A percentile compares a stretch with the other conserved stretches of the same genome.
These are phyloP conservation scores for Neurospora terricola DNA, from an alignment of 495 filamentous ascomycete genomes.

Conservation along the genomic window DNA sequence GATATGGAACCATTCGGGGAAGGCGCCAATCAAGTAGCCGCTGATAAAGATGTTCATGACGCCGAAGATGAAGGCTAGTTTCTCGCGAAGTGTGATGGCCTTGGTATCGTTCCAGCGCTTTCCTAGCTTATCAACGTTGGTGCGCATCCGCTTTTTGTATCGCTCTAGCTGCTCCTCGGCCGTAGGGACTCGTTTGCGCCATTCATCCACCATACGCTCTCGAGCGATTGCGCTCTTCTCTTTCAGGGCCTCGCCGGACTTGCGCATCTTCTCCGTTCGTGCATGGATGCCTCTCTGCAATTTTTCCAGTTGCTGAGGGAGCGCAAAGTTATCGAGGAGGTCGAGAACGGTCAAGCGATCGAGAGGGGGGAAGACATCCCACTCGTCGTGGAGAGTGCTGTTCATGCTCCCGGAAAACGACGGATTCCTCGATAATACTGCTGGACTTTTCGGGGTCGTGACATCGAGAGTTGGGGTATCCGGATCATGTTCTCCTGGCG, in stretches of 20 bases:
- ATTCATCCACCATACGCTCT: slow-evolving; percentile 79
- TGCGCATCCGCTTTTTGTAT: slow-evolving; percentile 77
- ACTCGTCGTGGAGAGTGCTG: slow-evolving; percentile 77
- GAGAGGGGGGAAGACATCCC: slow-evolving; percentile 76
- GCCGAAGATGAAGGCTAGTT: slow-evolving; percentile 89
- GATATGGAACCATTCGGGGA: slow-evolving; percentile 74
- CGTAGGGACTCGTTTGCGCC: slow-evolving; percentile 69
- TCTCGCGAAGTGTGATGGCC: slow-evolving; percentile 81
- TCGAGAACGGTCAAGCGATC: slow-evolving; percentile 89
- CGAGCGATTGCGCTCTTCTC: slow-evolving; percentile 35
- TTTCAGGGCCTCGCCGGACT: slow-evolving; percentile 65
- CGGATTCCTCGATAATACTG: slow-evolving; percentile 51
- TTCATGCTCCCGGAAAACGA: slow-evolving; percentile 59
- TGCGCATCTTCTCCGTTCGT: slow-evolving; percentile 78
- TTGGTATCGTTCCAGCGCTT: slow-evolving; percentile 82
- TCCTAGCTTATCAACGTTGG: slow-evolving; percentile 76
- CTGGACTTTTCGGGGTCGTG: slow-evolving; percentile 37
- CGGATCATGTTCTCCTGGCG: slow-evolving; percentile 28
- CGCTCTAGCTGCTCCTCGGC: slow-evolving; percentile 88
- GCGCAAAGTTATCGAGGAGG: slow-evolving; percentile 83
- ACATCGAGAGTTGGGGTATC: slow-evolving; percentile 32
- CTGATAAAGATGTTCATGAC: slow-evolving; percentile 96
- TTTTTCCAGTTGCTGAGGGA: slow-evolving; percentile 81
- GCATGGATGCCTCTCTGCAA: slow-evolving; percentile 66
- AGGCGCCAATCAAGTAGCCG: slow-evolving; percentile 83